These are phyloP conservation scores for Primulina tabacum DNA, from an alignment of 257 asterid genomes.

Conservation along the genomic window DNA sequence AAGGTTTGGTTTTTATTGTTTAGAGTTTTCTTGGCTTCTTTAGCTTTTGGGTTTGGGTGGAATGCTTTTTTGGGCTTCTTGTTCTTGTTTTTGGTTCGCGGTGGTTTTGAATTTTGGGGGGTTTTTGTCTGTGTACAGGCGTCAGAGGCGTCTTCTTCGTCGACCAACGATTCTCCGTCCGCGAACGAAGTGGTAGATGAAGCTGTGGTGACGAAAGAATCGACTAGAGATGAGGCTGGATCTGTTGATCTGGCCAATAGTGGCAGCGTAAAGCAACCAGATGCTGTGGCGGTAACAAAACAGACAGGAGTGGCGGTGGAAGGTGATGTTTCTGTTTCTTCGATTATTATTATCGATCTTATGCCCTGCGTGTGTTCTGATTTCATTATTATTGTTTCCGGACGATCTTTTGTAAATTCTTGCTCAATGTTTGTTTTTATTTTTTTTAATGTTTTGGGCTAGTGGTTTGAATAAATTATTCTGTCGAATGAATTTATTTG, in stretches of 20 bases:
- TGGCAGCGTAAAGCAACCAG: constrained; percentile 37
- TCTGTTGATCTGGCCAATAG: constrained; percentile 63
- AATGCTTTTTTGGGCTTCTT: not conserved
- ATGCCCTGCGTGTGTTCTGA: constrained; percentile 28
- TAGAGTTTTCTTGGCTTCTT: not conserved
- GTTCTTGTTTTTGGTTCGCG: not conserved
- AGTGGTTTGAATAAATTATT: not conserved
- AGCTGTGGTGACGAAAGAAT: constrained; percentile 34
- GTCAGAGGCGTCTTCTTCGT: not conserved
- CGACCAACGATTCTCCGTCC: not conserved
- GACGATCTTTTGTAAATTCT: not conserved
- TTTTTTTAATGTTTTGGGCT: not conserved
- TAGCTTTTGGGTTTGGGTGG: not conserved
- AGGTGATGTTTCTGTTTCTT: constrained; percentile 39
- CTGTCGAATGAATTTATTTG: not conserved
- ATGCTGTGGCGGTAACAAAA: constrained; percentile 43
- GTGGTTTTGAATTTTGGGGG: not conserved
- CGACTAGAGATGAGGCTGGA: constrained; percentile 47
- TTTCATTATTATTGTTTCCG: constrained; percentile 19
- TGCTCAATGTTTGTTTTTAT: constrained; percentile 9
- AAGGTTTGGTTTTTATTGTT: not conserved
- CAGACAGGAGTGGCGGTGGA: constrained; percentile 37
- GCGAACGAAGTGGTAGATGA: constrained; percentile 1
- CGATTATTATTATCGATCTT: constrained; percentile 29
- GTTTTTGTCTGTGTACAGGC: not conserved